Evolutionary conservation across 257 asterid genomes (phyloP).

Genomic region (Lantana camara): DNA sequence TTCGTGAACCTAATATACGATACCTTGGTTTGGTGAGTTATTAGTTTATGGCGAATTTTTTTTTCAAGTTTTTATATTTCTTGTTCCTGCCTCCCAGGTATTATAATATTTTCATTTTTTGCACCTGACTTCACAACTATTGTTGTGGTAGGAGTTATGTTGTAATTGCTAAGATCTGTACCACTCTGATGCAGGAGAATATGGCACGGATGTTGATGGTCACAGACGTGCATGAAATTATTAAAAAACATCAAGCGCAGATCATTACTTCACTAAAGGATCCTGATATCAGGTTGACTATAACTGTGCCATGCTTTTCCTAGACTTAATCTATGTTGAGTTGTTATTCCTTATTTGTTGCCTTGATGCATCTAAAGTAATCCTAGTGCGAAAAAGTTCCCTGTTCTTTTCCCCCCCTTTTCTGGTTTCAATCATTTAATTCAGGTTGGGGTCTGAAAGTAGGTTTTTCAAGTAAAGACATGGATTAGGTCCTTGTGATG

Average conservation of each 20-base stretch:
- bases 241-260: conserved; percentile 97
- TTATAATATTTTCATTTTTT: conserved; percentile 18
- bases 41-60: conserved; percentile 23
- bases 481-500: conserved; percentile 1
- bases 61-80: not conserved
- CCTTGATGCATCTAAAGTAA: not conserved
- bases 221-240: conserved; percentile 91
- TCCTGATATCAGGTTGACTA: conserved; percentile 89
- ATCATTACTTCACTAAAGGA: conserved; percentile 94
- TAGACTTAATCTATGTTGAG: conserved; percentile 12
- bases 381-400: conserved; percentile 12
- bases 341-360: conserved; percentile 16
- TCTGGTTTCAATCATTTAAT: conserved; percentile 7
- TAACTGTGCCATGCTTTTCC: conserved; percentile 29
- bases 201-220: conserved; percentile 99
- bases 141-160: conserved; percentile 5
- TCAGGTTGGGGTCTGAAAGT: conserved; percentile 3
- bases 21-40: conserved; percentile 93
- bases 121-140: conserved; percentile 20
- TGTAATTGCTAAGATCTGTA: conserved; percentile 22
- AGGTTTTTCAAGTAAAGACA: conserved; percentile 4
- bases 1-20: conserved; percentile 95
- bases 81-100: conserved; percentile 16
- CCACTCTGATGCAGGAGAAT: conserved; percentile 72
- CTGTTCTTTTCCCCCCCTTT: too few relatives aligned